Evolutionary conservation across 2,329 filamentous ascomycete genomes (phyloP).

Genomic region (Xylariales sp.): DNA sequence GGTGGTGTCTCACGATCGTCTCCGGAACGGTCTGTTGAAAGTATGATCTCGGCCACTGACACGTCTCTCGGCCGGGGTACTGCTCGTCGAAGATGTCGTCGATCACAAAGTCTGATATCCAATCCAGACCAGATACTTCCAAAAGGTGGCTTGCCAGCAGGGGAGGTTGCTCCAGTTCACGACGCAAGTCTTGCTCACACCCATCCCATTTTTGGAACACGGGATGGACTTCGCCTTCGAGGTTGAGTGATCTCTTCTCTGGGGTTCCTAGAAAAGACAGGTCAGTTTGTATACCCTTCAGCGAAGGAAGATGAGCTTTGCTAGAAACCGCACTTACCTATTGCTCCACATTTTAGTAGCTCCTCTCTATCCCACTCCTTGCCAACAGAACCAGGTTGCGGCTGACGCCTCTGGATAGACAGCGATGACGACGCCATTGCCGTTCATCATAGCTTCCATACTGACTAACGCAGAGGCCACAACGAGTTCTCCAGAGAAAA

Average conservation of each 20-base stretch:
- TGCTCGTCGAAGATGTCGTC: conserved; percentile 24
- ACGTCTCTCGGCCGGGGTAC: conserved; percentile 21
- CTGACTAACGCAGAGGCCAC: background rate
- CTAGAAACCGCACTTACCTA: conserved; percentile 24
- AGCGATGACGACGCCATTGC: conserved; percentile 1
- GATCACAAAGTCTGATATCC: conserved; percentile 29
- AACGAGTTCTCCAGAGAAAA: no score
- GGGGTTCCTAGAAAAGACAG: conserved; percentile 17
- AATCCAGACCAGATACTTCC: conserved; percentile 23
- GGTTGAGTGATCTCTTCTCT: conserved; percentile 12
- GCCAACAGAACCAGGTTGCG: conserved; percentile 20
- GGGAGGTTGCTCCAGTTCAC: conserved; percentile 26
- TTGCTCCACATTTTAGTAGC: conserved; percentile 23
- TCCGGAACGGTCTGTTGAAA: conserved; percentile 9
- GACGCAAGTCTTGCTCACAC: conserved; percentile 13
- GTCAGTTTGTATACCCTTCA: background rate
- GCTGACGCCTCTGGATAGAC: conserved; percentile 7
- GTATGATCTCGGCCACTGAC: background rate
- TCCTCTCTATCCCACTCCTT: conserved; percentile 26
- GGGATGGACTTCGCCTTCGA: conserved; percentile 26
- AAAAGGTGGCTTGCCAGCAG: conserved; percentile 27
- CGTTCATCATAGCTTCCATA: background rate
- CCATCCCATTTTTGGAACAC: conserved; percentile 24
- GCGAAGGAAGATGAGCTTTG: no score
- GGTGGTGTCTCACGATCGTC: conserved; percentile 23